Percentiles rank a stretch among this genome's conserved stretches.
phyloP scores from a whole-genome alignment of 1,284 basidiomycete species.

The Tylopilus sp. region DNA sequence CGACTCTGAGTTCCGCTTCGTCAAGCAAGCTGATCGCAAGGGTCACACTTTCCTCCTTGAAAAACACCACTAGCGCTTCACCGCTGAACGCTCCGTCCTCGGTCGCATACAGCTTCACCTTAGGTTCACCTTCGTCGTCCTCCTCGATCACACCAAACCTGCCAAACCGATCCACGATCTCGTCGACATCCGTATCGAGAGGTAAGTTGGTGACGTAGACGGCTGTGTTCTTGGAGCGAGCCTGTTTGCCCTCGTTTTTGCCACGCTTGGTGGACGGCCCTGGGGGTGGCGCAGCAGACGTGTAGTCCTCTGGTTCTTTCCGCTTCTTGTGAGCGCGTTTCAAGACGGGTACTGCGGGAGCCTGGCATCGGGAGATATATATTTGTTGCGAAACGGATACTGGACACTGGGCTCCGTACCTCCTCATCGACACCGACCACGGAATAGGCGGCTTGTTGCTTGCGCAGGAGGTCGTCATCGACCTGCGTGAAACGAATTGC shows the following conservation, averaged over 20 bases:
- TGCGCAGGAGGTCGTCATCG: slow-evolving; percentile 75
- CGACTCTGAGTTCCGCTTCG: slow-evolving; percentile 87
- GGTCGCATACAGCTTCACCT: slow-evolving; percentile 90
- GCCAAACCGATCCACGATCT: slow-evolving; percentile 78
- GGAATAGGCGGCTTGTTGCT: slow-evolving; percentile 90
- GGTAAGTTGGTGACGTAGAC: slow-evolving; percentile 90
- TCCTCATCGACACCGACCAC: slow-evolving; percentile 87
- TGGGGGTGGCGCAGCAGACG: slow-evolving; percentile 48
- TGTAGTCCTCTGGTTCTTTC: slow-evolving; percentile 73
- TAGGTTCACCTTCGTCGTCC: slow-evolving; percentile 80
- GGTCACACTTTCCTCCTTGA: slow-evolving; percentile 92
- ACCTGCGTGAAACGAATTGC: slow-evolving; percentile 42
- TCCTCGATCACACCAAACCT: slow-evolving; percentile 92
- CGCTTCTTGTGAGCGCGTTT: slow-evolving; percentile 78
- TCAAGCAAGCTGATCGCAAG: slow-evolving; percentile 86
- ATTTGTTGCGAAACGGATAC: slow-evolving; percentile 21
- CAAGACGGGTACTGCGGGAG: slow-evolving; percentile 77
- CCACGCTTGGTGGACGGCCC: slow-evolving; percentile 63
- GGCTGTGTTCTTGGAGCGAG: slow-evolving; percentile 83
- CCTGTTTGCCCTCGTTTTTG: slow-evolving; percentile 46
- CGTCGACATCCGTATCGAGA: slow-evolving; percentile 66
- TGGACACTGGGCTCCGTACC: slow-evolving; percentile 45
- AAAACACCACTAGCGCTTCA: slow-evolving; percentile 94
- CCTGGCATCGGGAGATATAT: slow-evolving; percentile 42
- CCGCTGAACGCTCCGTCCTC: slow-evolving; percentile 91